Evolutionary conservation across 176 grass and related monocot genomes (phyloP).

Genomic region (Aegilops tauschii): DNA sequence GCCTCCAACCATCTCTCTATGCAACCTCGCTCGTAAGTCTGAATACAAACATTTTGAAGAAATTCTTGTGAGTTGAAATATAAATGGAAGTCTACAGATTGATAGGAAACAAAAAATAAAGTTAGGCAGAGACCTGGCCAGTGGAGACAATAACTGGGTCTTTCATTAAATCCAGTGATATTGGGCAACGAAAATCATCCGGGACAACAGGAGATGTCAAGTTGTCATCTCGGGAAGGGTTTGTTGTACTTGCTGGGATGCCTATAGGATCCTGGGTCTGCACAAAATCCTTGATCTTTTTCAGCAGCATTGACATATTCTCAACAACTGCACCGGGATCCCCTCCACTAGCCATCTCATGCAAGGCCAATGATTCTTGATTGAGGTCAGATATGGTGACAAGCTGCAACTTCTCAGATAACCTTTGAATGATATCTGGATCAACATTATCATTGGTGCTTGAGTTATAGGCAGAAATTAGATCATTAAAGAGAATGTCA

Average conservation of each 20-base stretch:
- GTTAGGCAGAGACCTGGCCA: constrained; percentile 61
- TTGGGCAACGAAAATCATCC: constrained; percentile 86
- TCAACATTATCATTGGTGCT: constrained; percentile 41
- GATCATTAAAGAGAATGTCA: constrained; percentile 66
- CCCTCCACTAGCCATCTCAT: constrained; percentile 64
- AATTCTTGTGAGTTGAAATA: constrained; percentile 33
- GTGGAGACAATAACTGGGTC: constrained; percentile 92
- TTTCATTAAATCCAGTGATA: constrained; percentile 89
- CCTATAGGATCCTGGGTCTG: constrained; percentile 57
- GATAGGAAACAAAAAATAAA: not conserved
- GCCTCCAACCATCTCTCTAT: constrained; percentile 87
- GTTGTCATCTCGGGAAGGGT: constrained; percentile 38
- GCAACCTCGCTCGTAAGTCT: constrained; percentile 79
- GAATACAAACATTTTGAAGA: constrained; percentile 34
- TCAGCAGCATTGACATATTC: constrained; percentile 68
- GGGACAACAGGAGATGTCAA: constrained; percentile 54
- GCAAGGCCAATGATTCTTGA: constrained; percentile 80
- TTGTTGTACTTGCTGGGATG: constrained; percentile 13
- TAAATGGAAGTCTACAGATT: constrained; percentile 13
- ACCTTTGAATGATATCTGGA: constrained; percentile 44
- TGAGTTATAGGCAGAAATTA: constrained; percentile 69
- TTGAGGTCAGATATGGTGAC: constrained; percentile 74
- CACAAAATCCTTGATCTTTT: constrained; percentile 90
- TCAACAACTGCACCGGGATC: constrained; percentile 66
- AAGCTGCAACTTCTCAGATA: constrained; percentile 87